Base-by-base conservation (phyloP, 2,329 filamentous ascomycete genomes). In the Colletotrichum lini region DNA sequence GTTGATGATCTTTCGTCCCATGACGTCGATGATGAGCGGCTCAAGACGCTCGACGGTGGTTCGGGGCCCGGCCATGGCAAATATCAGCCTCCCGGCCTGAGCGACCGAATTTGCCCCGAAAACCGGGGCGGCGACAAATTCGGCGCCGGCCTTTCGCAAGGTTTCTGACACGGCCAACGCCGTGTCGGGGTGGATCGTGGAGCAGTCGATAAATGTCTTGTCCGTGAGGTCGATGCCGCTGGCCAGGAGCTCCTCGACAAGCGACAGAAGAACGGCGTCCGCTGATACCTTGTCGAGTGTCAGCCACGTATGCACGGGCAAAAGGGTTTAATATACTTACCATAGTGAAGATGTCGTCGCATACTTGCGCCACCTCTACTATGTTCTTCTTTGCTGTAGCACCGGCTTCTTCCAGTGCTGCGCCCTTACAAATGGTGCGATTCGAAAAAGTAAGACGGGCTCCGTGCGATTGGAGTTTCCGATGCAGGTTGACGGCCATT, bases 91-190 rank as follows among this genome's bases (percentile, higher is more conserved):
- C 0, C 85, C 85, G 15, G 82, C 76, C 2, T 79, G 80, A 1
- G 86, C 86, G 16, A 86, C 80, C 0, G 85, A 82, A 0, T 84
- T 85, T 3, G 85, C 84, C 10, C 86, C 86, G 72, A 88, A 88
- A 0, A 88, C 86, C 0, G 86, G 86, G 0, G 80, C 79, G 0
- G 84, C 81, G 35, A 87, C 76, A 63, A 86, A 86, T 2, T 67
- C 59, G 2, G 80, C 83, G 0, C 78, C 80, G 10, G 71, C 73
- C 5, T 67, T 73, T 0, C 64, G 59, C 2, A 88, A 73, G 0
- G 74, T 76, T 1, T 66, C 58, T 1, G 81, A 71, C 1, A 80
- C 77, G 4, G 73, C 69, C 0, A 76, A 72, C 0, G 84, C 82
- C 0, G 84, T 85, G 12, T 81, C 77, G 0, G 86, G 85, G 67